Base-by-base conservation (phyloP, 2,329 filamentous ascomycete genomes). In the Fusarium sp. region DNA sequence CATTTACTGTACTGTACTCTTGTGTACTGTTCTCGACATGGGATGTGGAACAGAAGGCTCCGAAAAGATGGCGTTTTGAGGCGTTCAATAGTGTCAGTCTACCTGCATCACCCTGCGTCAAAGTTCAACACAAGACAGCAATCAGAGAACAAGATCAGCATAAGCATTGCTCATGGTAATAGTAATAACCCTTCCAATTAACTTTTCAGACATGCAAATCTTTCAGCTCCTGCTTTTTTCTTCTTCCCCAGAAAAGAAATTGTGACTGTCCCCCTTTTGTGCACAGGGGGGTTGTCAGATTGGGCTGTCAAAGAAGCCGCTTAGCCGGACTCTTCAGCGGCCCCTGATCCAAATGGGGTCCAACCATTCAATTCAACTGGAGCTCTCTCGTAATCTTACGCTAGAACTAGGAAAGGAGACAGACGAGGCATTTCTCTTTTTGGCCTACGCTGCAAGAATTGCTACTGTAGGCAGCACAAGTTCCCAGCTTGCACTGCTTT, bases 171-270 rank as follows among this genome's bases (percentile, higher is more conserved):
- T 34, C 34, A 41, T n/a, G 10, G 8, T 38, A 38, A 38, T 27
- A 20, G 8, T 38, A 38, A 38, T 27, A 20, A 29, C 22, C 49
- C 49, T 53, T 40, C 49, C 18, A 27, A 20, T 15, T 15, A 16
- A 53, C n/a, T 29, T 53, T 22, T 15, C 24, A 44, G 16, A 25
- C 20, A 44, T 25, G 22, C 15, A 44, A 44, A 53, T 29, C n/a
- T 43, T 25, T 53, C 34, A 53, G 49, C 49, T n/a, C 34, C 18
- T 38, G 7, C 34, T 38, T 38, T n/a, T 53, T 43, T 29, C 38
- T 53, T 53, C 18, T 65, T 65, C 61, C 47, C 61, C 62, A 66
- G 62, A 54, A 52, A 52, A 52, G 47, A 6, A n/a, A 27, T 20
- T 53, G 13, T 30, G 46, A 20, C 32, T 41, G n/a, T 9, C 34